Base-by-base conservation (phyloP, 1,284 basidiomycete species). In the Inonotus hispidus region DNA sequence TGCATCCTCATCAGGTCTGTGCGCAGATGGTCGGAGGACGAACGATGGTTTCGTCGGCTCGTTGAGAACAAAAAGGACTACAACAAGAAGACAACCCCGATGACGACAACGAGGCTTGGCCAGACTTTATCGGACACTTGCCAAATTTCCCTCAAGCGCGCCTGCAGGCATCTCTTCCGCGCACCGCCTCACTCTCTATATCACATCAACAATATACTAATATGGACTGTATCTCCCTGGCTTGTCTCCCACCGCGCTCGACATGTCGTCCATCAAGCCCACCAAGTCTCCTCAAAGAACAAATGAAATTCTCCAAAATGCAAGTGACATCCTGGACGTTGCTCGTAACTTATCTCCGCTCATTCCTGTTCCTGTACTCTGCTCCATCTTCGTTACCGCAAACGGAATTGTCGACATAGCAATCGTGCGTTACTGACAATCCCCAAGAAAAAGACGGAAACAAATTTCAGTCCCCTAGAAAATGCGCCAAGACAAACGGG, bases 241-340 rank as follows among this genome's bases (percentile, higher is more conserved):
- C 29, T n/a, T 37, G n/a, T 8, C 32, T 49, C 46, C 46, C 21
- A 49, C 46, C 25, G 29, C 38, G 52, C 2, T 53, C 23, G 13
- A 7, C 5, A 58, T 23, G 43, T 14, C 41, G 7, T 41, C 49
- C 47, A 45, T n/a, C 21, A 39, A 49, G 43, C 38, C 41, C 16
- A 21, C 41, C 41, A 43, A 21, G 41, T 43, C 57, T 25, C 19
- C 57, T 25, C 19, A 13, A 3, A 38, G 37, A 38, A 45, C 25
- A n/a, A 25, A 49, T n/a, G 59, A 60, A 23, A 37, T 54, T 32
- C 41, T 59, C 16, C 50, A 43, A 54, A 59, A 53, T 35, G 58
- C 58, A 32, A 53, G 23, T 19, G 21, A 38, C 23, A 50, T 50
- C 29, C 50, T 59, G 11, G 50, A 54, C 10, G 38, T 54, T 21